Conservation (phyloP, 2,329 filamentous ascomycete genomes). For the Trichophyton equinum region DNA sequence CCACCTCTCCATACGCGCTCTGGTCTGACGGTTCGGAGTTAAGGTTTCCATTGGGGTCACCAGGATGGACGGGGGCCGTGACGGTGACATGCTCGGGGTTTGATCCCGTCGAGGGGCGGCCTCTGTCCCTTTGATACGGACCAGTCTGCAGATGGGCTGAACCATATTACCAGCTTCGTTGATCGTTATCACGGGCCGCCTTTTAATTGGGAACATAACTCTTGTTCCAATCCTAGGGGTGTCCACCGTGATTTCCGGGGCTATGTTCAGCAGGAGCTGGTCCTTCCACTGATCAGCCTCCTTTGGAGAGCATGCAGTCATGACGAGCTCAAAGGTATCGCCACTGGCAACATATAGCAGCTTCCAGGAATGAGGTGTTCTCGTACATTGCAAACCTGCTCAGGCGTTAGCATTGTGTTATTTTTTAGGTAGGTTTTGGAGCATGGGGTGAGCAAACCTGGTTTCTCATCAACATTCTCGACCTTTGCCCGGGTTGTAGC, state of each 20-base stretch:
- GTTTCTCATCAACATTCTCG: conserved; percentile 25
- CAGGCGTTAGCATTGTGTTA: conserved; percentile 1
- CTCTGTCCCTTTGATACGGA: conserved; percentile 14
- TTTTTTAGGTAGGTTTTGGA: not conserved
- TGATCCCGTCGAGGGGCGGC: conserved; percentile 9
- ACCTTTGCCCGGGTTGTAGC: conserved; percentile 22
- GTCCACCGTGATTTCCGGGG: conserved; percentile 28
- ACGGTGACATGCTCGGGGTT: conserved; percentile 6
- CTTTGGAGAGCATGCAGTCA: conserved; percentile 69
- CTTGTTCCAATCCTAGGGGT: conserved; percentile 14
- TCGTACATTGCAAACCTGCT: conserved; percentile 72
- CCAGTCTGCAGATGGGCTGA: not conserved
- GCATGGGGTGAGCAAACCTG: conserved; percentile 17
- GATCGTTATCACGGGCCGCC: conserved; percentile 52
- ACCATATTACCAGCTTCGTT: conserved; percentile 40
- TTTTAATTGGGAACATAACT: conserved; percentile 9
- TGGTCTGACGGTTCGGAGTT: conserved; percentile 60
- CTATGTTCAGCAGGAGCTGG: conserved; percentile 46
- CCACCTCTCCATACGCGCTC: conserved; percentile 61
- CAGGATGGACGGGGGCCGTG: conserved; percentile 48
- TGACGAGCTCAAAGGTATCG: conserved; percentile 68
- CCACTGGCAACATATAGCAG: conserved; percentile 66
- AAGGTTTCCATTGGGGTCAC: conserved; percentile 57
- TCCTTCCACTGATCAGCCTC: conserved; percentile 73
- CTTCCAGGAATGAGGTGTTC: conserved; percentile 84